Evolutionary conservation across 371 early-diverging fungal species (phyloP), one percentile per base, ranked within the genome.

Genomic region (Mucor lusitanicus): DNA sequence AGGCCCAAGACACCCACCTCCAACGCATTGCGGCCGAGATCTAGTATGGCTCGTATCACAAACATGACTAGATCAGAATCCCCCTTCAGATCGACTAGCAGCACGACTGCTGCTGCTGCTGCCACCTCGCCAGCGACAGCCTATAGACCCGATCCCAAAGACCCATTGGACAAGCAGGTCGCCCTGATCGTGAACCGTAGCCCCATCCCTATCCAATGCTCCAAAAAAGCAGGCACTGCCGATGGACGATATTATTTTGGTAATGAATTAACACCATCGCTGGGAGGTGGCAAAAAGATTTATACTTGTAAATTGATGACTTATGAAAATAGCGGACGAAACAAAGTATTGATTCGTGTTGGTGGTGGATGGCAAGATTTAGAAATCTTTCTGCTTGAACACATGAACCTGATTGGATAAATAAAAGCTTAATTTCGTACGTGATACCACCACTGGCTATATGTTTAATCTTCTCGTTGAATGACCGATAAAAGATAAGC

Each of bases 301-400:
- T 79, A 79, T 61, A 76, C 80, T 2, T 83, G 83, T 73, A 79
- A 81, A 68, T 63, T 83, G 28, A 83, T 83, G 81, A 79, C 70
- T 13, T 83, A 83, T 61, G 69, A 60, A 15, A 68, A 74, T 50
- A 68, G 78, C 44, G 60, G 65, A 61, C 59, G 69, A 30, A 85
- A 83, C 61, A 88, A 88, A 62, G 88, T 88, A 11, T 63, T 87
- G 59, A 85, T 88, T n/a, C 86, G 88, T 35, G 88, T 88, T 2
- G 88, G 90, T 33, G 88, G 88, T n/a, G 88, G 90, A 21, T 89
- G 87, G 87, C 87, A 88, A 62, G 88, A 88, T 67, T 71, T 89
- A 39, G 88, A 89, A 44, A 79, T 85, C 67, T 89, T 88, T 66
- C 75, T 89, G 21, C 53, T 71, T 17, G 71, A 71, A 48, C 71